A percentile compares a stretch with the other conserved stretches of the same genome.
Evolutionary conservation across 495 filamentous ascomycete genomes (phyloP).

Genomic region (Melanomma pulvis-pyrius): DNA sequence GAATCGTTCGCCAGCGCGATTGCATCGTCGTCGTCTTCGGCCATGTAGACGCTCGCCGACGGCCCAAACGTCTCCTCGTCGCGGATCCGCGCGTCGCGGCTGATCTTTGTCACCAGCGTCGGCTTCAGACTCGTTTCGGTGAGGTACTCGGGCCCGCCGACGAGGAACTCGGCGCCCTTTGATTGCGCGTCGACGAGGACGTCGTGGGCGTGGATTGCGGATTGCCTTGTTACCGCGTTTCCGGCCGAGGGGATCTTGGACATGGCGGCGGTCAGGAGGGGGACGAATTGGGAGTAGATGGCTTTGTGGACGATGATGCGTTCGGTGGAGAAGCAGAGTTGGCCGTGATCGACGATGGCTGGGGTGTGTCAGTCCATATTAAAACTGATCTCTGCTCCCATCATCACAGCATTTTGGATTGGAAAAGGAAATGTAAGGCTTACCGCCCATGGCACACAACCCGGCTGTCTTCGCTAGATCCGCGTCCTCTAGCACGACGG

Average conservation of each 20-base stretch:
- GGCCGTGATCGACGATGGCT: conserved; percentile 41
- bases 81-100: conserved; percentile 57
- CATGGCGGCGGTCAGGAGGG: conserved; percentile 32
- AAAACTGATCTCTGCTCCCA: no score
- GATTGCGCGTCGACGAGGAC: conserved; percentile 35
- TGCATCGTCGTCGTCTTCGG: conserved; percentile 47
- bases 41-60: conserved; percentile 61
- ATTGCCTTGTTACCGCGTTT: conserved; percentile 30
- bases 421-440: background rate
- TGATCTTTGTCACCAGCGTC: conserved; percentile 37
- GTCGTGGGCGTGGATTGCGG: conserved; percentile 37
- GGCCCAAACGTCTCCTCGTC: conserved; percentile 81
- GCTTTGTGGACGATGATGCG: conserved; percentile 41
- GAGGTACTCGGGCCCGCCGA: conserved; percentile 34
- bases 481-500: conserved; percentile 45
- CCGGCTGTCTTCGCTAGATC: conserved; percentile 40
- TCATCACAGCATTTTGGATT: no score
- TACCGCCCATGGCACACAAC: conserved; percentile 39
- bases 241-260: conserved; percentile 41
- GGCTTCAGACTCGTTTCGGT: conserved; percentile 23
- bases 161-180: conserved; percentile 33
- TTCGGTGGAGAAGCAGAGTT: conserved; percentile 47
- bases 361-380: no score
- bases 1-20: conserved; percentile 48
- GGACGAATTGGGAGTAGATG: conserved; percentile 25